phyloP scores from a whole-genome alignment of 2,329 filamentous ascomycete species.

The Microcyclosporella mali region DNA sequence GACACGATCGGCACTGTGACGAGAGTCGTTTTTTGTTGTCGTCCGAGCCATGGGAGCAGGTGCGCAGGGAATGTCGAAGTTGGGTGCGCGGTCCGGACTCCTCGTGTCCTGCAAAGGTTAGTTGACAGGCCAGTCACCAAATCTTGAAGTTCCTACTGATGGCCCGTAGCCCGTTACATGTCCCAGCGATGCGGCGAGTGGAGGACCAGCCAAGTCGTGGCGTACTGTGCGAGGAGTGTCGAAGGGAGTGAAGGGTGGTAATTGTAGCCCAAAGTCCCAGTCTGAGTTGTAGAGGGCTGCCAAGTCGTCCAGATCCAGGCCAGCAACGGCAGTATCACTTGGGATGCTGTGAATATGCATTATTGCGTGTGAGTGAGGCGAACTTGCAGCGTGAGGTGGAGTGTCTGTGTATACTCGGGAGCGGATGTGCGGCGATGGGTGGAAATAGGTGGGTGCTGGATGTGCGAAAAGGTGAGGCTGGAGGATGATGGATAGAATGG shows the following conservation, averaged over 20 bases:
- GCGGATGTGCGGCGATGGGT: background rate
- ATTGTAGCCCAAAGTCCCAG: too few relatives aligned
- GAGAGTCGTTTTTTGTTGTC: slow-evolving; percentile 10
- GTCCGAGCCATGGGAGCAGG: slow-evolving; percentile 13
- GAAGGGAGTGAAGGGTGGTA: background rate
- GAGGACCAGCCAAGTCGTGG: slow-evolving; percentile 5
- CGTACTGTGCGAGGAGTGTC: slow-evolving; percentile 14
- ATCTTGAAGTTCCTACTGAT: slow-evolving; percentile 17
- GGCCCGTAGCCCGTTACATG: slow-evolving; percentile 7
- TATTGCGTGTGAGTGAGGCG: background rate
- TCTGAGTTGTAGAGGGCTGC: slow-evolving; percentile 1
- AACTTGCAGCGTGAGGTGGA: background rate
- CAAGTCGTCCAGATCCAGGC: slow-evolving; percentile 8
- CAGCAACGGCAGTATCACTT: background rate
- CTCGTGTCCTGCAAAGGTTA: slow-evolving; percentile 16
- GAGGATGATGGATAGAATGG: background rate
- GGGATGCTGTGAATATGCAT: slow-evolving; percentile 8
- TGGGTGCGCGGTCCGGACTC: slow-evolving; percentile 8
- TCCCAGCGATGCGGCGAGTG: slow-evolving; percentile 3
- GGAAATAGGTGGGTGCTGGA: too few relatives aligned
- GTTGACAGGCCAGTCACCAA: slow-evolving; percentile 12
- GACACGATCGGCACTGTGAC: slow-evolving; percentile 7
- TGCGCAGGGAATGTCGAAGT: slow-evolving; percentile 4
- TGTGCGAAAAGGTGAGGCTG: background rate
- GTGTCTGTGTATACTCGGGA: background rate